Percentiles rank a stretch among this genome's conserved stretches.
Evolutionary conservation across 352 stramenopile species (phyloP).

Genomic region (Phytophthora tentaculata): DNA sequence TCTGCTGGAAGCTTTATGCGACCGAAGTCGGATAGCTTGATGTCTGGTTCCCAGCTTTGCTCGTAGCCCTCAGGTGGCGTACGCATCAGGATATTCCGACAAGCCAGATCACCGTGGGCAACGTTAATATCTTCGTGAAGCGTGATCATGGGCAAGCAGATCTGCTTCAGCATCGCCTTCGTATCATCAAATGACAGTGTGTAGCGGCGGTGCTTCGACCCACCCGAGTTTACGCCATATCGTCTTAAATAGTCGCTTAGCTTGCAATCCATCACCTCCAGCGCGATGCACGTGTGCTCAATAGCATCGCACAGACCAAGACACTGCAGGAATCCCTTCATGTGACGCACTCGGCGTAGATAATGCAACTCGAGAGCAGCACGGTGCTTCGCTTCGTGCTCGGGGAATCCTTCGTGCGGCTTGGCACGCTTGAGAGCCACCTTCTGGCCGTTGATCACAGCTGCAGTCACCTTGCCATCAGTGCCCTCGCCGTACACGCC

Average conservation of each 20-base stretch:
- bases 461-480: constrained; percentile 79
- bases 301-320: constrained; percentile 84
- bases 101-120: constrained; percentile 83
- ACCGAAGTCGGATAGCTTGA: constrained; percentile 87
- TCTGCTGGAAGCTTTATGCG: constrained; percentile 72
- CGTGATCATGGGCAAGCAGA: constrained; percentile 78
- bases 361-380: constrained; percentile 84
- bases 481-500: constrained; percentile 87
- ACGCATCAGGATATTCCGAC: constrained; percentile 85
- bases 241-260: constrained; percentile 84
- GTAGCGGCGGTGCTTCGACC: constrained; percentile 58
- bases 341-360: constrained; percentile 74
- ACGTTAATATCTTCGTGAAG: constrained; percentile 85
- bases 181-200: constrained; percentile 65
- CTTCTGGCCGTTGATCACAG: constrained; percentile 81
- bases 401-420: constrained; percentile 73
- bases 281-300: constrained; percentile 84
- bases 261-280: constrained; percentile 91
- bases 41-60: constrained; percentile 78
- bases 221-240: constrained; percentile 55
- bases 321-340: constrained; percentile 82
- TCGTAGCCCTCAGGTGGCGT: constrained; percentile 84
- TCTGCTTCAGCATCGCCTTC: constrained; percentile 71
- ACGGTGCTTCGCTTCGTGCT: constrained; percentile 82
- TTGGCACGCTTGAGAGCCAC: constrained; percentile 86